Base-by-base conservation (phyloP, 1,284 basidiomycete genomes). In the Trametes sp. region DNA sequence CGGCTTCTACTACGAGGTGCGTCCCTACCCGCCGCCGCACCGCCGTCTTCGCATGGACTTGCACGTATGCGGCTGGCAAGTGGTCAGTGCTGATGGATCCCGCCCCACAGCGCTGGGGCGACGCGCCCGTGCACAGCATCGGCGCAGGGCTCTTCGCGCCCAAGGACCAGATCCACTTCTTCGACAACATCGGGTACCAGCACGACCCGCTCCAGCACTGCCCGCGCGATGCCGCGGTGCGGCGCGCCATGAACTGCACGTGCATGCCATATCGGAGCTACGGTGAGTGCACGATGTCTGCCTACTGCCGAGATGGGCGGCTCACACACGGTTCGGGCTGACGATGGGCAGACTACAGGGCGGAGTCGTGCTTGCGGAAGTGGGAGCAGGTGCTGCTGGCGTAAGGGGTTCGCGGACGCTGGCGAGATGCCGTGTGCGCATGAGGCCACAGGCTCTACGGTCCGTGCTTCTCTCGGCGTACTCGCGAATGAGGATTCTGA, bases 121-220 rank as follows among this genome's bases (percentile, higher is more conserved):
- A 94, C 72, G 93, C 93, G 1, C 93, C 91, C 0, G 87, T 94
- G 1, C 92, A 94, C 73, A 87, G 86, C 49, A 90, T 94, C 57
- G 91, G 84, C 10, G 90, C 84, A 0, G 84, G 85, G 5, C 77
- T 92, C 31, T 88, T 93, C 75, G 80, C 83, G 14, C 78, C 78
- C 26, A 86, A 84, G 66, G 80, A 84, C 57, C 82, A 89, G 74
- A 84, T 92, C 54, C 87, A 91, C 69, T 90, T 89, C 76, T 90
- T 91, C 75, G 77, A 83, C 63, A 81, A 86, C 64, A 87, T 88
- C 45, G 85, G 84, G 23, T 87, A 87, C 71, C 79, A 83, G 68
- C 86, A 87, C 66, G 73, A 74, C 53, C 82, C 81, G 11, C 82
- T 76, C 70, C 76, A 71, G 59, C 86, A 87, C 70, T 88, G 87